A percentile compares a stretch with the other conserved stretches of the same genome.
Conservation (phyloP, 306 rosid genomes). For the Glycine tomentella region DNA sequence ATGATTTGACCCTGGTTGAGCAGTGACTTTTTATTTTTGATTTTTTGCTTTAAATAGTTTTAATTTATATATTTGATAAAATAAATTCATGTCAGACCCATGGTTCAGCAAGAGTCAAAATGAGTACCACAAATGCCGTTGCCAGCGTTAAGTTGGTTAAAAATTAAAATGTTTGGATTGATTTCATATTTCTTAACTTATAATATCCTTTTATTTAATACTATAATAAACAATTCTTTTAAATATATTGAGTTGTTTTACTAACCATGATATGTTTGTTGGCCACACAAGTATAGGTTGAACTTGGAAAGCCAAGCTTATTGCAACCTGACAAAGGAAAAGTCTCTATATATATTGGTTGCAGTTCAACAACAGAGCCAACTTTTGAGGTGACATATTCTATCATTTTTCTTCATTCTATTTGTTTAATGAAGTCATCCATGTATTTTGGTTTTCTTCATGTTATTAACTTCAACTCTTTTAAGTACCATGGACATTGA, state of each 20-base stretch:
- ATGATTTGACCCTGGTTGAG: background rate
- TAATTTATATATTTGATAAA: slow-evolving; percentile 30
- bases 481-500: background rate
- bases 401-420: slow-evolving; percentile 20
- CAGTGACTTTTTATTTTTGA: background rate
- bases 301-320: slow-evolving; percentile 82
- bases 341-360: slow-evolving; percentile 73
- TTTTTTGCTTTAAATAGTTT: slow-evolving; percentile 1
- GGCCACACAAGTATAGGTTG: slow-evolving; percentile 68
- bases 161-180: slow-evolving; percentile 21
- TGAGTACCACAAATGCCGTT: slow-evolving; percentile 84
- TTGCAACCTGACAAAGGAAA: slow-evolving; percentile 80
- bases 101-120: slow-evolving; percentile 85
- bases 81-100: slow-evolving; percentile 63
- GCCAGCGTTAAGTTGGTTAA: slow-evolving; percentile 79
- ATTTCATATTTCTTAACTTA: slow-evolving; percentile 12
- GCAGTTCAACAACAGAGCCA: slow-evolving; percentile 83
- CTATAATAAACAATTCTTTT: background rate
- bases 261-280: slow-evolving; percentile 26
- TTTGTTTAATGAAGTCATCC: slow-evolving; percentile 30
- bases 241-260: slow-evolving; percentile 27
- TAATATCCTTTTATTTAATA: slow-evolving; percentile 14
- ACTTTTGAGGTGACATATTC: slow-evolving; percentile 65
- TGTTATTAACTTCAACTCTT: background rate
- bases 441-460: slow-evolving; percentile 29